Evolutionary conservation across 768 basidiomycete species (phyloP), one percentile per base, ranked within the genome.

Genomic region (Xerocomellus intermedius): DNA sequence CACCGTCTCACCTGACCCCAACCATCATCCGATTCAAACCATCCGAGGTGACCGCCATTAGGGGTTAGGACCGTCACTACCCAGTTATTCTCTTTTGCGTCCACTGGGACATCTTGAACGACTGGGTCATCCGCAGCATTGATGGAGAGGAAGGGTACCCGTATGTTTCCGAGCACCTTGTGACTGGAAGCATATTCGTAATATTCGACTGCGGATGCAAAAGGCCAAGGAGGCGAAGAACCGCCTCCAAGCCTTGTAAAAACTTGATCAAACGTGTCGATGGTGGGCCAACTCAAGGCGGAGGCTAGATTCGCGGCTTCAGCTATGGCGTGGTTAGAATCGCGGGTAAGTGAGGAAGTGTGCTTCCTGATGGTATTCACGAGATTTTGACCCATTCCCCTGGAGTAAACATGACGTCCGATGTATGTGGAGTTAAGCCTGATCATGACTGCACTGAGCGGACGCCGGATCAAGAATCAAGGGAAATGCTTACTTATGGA

Each of bases 121-220:
- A 92, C 79, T 19, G 91, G 91, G 69, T 92, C 91, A 67, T 92
- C 88, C 22, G 78, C 79, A 17, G 91, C 80, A 64, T 87, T 89
- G 54, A 93, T 78, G 7, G 85, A 81, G 8, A 94, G 79, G 69
- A 85, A 86, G 14, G 92, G 92, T 30, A 93, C 82, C 42, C 74
- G 76, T 59, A 94, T 78, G 52, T 80, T 73, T 51, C 71, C 69
- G 26, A 91, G 71, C 46, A 83, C 74, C 37, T 82, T 67, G 68
- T 89, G 82, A 64, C 83, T 86, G 7, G 89, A 85, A 7, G 76
- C 75, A 64, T 77, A 77, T 49, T 67, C 62, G 59, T 82, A 80
- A 63, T 84, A 83, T 46, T 77, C 79, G 12, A 57, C 44, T 47
- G 75, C 77, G 12, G 74, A 69, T 38, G 73, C 64, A 63, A 81